Conservation (phyloP, 306 rosid species). For the Malus orientalis region DNA sequence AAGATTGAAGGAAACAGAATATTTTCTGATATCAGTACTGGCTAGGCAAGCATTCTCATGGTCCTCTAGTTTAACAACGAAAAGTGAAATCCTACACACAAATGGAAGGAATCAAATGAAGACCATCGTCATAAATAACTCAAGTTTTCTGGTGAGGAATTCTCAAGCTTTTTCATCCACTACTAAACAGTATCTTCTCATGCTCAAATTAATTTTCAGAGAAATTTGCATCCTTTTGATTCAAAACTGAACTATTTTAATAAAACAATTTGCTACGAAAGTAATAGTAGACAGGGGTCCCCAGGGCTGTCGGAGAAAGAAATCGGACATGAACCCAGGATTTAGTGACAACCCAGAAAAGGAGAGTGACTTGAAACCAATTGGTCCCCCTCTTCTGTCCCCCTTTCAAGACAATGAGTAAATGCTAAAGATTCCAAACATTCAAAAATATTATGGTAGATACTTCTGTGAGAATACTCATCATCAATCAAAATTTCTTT, state of each 20-base stretch:
- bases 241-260: slow-evolving; percentile 21
- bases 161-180: slow-evolving; percentile 54
- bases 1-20: neutral
- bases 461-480: slow-evolving; percentile 44
- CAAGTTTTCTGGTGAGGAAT: slow-evolving; percentile 38
- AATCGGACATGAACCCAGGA: slow-evolving; percentile 47
- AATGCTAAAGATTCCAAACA: slow-evolving; percentile 55
- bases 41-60: neutral
- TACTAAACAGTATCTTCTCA: slow-evolving; percentile 26
- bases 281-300: slow-evolving; percentile 59
- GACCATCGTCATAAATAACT: slow-evolving; percentile 18
- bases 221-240: slow-evolving; percentile 37
- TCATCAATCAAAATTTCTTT: slow-evolving; percentile 11
- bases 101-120: slow-evolving; percentile 20
- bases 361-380: slow-evolving; percentile 58
- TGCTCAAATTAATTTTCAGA: slow-evolving; percentile 3
- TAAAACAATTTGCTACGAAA: slow-evolving; percentile 7
- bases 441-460: slow-evolving; percentile 38
- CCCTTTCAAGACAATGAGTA: slow-evolving; percentile 43
- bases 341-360: slow-evolving; percentile 52
- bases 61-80: neutral
- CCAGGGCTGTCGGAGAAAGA: slow-evolving; percentile 62
- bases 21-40: neutral
- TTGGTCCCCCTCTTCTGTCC: slow-evolving; percentile 71
- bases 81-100: neutral